Evolutionary conservation across 1,139 yeast species (phyloP).

Genomic region (Saccharomyces hybrid): DNA sequence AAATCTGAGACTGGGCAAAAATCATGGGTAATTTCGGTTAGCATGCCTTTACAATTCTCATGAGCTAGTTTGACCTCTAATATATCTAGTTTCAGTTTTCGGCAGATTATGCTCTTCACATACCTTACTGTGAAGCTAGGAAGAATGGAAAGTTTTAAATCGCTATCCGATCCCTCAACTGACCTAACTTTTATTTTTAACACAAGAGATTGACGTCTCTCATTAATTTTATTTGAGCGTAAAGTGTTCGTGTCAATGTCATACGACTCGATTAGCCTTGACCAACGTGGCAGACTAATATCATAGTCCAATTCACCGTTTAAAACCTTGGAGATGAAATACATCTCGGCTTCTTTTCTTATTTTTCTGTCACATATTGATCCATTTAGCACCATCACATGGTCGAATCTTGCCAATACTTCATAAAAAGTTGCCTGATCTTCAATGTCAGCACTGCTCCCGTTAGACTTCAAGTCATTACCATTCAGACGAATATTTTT

Average conservation of each 20-base stretch:
- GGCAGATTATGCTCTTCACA: slow-evolving; percentile 18
- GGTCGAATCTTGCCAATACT: slow-evolving; percentile 44
- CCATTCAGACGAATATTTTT: neutral
- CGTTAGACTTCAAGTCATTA: slow-evolving; percentile 35
- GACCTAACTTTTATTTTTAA: neutral
- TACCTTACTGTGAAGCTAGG: slow-evolving; percentile 17
- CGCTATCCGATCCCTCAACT: slow-evolving; percentile 4
- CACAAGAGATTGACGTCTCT: neutral
- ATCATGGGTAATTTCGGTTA: slow-evolving; percentile 15
- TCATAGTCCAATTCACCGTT: slow-evolving; percentile 31
- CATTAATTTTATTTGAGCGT: neutral
- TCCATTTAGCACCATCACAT: slow-evolving; percentile 48
- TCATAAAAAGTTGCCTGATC: slow-evolving; percentile 17
- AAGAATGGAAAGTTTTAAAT: slow-evolving; percentile 8
- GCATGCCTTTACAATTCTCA: slow-evolving; percentile 6
- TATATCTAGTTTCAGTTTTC: slow-evolving; percentile 6
- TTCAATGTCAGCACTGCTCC: slow-evolving; percentile 40
- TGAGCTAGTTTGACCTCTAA: slow-evolving; percentile 10
- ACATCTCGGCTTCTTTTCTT: slow-evolving; percentile 59
- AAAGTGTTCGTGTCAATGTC: slow-evolving; percentile 3
- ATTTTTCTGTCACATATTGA: slow-evolving; percentile 40
- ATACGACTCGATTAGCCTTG: slow-evolving; percentile 14
- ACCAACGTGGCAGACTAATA: slow-evolving; percentile 13
- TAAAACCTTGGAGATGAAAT: slow-evolving; percentile 48
- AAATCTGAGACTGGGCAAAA: slow-evolving; percentile 17